Evolutionary conservation across 1,284 basidiomycete species (phyloP).

Genomic region (Thecaphora thlaspeos): DNA sequence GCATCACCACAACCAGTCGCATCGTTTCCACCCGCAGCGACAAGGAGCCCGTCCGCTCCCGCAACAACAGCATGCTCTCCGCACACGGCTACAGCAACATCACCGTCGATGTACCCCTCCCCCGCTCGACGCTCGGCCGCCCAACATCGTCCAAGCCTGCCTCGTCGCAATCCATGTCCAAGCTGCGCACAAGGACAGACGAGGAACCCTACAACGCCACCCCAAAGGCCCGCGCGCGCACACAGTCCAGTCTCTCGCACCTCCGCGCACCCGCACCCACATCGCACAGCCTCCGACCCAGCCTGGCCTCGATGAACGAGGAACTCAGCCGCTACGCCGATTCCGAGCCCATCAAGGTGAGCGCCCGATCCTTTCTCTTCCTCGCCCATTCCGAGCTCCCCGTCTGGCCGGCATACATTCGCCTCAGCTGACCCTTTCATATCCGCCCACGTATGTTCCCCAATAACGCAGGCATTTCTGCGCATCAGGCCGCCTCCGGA

Average conservation of each 20-base stretch:
- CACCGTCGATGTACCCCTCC: not conserved
- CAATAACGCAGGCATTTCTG: conserved; percentile 42
- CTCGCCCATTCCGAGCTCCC: too few species aligned
- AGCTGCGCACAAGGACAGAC: conserved; percentile 24
- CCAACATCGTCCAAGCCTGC: not conserved
- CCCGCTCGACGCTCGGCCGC: not conserved
- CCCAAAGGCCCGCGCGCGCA: not conserved
- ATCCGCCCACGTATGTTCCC: too few species aligned
- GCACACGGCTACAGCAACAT: not conserved
- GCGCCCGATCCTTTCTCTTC: too few species aligned
- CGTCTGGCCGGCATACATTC: too few species aligned
- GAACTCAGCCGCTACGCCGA: conserved; percentile 4
- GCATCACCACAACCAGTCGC: too few species aligned
- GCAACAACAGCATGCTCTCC: not conserved
- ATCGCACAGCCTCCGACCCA: not conserved
- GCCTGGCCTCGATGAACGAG: not conserved
- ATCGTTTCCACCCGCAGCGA: not conserved
- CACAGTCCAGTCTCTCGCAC: not conserved
- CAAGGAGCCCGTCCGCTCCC: not conserved
- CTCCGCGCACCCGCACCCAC: not conserved
- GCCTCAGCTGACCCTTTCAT: too few species aligned
- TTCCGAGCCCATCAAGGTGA: conserved; percentile 27
- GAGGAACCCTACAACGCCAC: conserved; percentile 19
- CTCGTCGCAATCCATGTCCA: not conserved
- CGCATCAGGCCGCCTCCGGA: conserved; percentile 46